Percentiles rank a stretch among this genome's conserved stretches.
Conservation (phyloP, 2,329 filamentous ascomycete species). For the Elsinoe arachidis region DNA sequence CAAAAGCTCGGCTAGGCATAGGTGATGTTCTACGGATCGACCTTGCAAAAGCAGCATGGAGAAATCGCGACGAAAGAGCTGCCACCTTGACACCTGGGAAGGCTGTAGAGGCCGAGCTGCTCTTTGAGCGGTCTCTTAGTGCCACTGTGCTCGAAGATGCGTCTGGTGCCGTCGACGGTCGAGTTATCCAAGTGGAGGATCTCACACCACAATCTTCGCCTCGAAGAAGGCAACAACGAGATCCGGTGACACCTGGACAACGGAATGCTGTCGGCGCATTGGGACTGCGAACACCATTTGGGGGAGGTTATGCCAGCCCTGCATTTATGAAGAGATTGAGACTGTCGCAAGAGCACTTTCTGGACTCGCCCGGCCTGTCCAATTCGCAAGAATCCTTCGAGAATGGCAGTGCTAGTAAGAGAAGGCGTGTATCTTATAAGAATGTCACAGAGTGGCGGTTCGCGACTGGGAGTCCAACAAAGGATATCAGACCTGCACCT, state of each 20-base stretch:
- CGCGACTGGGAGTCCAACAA: constrained; percentile 62
- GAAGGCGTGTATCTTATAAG: constrained; percentile 60
- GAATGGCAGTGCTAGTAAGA: constrained; percentile 57
- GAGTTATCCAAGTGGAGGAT: constrained; percentile 15
- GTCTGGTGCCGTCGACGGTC: constrained; percentile 14
- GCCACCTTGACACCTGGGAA: constrained; percentile 46
- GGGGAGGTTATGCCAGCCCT: constrained; percentile 62
- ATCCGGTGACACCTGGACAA: constrained; percentile 19
- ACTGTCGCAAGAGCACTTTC: constrained; percentile 59
- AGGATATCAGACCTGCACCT: constrained; percentile 34
- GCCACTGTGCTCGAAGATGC: constrained; percentile 25
- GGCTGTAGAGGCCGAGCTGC: constrained; percentile 49
- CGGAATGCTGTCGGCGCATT: constrained; percentile 3
- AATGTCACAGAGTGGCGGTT: constrained; percentile 66
- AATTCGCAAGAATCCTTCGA: constrained; percentile 56
- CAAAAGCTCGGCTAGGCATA: constrained; percentile 60
- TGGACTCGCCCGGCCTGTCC: constrained; percentile 56
- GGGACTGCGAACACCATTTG: constrained; percentile 13
- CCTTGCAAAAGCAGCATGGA: constrained; percentile 61
- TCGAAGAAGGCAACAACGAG: constrained; percentile 7
- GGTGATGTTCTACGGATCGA: constrained; percentile 66
- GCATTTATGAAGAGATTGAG: constrained; percentile 67
- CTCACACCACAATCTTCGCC: constrained; percentile 16
- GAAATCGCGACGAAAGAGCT: constrained; percentile 45
- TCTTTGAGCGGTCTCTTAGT: constrained; percentile 34